phyloP scores from a whole-genome alignment of 441 rosid species.

The Corymbia citriodora region DNA sequence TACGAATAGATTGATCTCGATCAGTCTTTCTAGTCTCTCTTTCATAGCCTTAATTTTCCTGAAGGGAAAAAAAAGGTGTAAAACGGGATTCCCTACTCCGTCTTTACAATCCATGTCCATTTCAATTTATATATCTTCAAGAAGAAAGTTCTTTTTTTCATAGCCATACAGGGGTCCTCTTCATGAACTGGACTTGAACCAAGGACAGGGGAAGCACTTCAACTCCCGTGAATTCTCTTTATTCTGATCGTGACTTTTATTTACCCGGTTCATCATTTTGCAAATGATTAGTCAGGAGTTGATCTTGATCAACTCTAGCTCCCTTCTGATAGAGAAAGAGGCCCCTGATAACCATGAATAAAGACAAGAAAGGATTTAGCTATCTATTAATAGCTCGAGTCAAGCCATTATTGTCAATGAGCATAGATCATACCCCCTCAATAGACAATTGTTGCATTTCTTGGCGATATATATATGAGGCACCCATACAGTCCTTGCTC shows the following conservation, averaged over 20 bases:
- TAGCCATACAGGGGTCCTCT: background rate
- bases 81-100: background rate
- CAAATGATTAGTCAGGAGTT: background rate
- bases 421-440: background rate
- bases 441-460: background rate
- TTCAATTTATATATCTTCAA: background rate
- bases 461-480: background rate
- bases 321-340: background rate
- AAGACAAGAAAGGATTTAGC: background rate
- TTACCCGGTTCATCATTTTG: background rate
- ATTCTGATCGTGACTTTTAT: background rate
- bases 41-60: background rate
- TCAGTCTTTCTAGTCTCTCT: background rate
- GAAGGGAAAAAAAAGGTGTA: background rate
- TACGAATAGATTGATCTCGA: background rate
- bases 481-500: background rate
- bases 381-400: background rate
- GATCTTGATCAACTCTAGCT: background rate
- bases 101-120: background rate
- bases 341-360: background rate
- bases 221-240: background rate
- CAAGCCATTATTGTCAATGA: background rate
- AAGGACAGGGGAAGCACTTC: background rate
- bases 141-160: background rate
- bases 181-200: background rate